These are phyloP conservation scores for Geotrichum klebahnii DNA, from an alignment of 1,139 yeast genomes.

Conservation along the genomic window DNA sequence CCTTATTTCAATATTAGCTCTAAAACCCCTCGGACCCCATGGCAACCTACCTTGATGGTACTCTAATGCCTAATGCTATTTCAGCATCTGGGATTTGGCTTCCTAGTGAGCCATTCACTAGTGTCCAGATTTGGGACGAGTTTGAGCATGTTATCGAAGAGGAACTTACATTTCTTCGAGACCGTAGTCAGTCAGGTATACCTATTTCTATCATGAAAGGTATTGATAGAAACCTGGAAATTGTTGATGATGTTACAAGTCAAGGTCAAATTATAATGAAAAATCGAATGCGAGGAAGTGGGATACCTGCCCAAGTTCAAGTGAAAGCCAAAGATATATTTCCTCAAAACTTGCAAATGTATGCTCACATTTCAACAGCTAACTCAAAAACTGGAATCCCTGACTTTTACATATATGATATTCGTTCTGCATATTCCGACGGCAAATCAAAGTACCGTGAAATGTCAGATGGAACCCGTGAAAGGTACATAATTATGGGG, in stretches of 20 bases:
- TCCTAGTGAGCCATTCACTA: slow-evolving; percentile 11
- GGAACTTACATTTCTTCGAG: slow-evolving; percentile 14
- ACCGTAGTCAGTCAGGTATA: background rate
- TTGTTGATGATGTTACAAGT: slow-evolving; percentile 8
- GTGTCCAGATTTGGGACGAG: slow-evolving; percentile 4
- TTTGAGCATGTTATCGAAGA: slow-evolving; percentile 7
- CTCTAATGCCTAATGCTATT: slow-evolving; percentile 11
- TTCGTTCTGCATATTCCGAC: background rate
- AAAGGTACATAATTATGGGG: background rate
- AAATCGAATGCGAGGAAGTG: slow-evolving; percentile 11
- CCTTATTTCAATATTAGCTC: too few relatives aligned
- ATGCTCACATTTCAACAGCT: slow-evolving; percentile 5
- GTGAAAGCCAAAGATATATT: background rate
- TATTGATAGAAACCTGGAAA: slow-evolving; percentile 7
- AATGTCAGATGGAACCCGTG: background rate
- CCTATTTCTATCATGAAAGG: background rate
- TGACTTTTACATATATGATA: slow-evolving; percentile 16
- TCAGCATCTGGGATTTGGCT: background rate
- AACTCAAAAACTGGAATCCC: slow-evolving; percentile 14
- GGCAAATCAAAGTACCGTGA: background rate
- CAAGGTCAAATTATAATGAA: background rate
- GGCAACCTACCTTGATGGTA: slow-evolving; percentile 13
- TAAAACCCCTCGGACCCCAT: too few relatives aligned
- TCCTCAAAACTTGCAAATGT: slow-evolving; percentile 3
- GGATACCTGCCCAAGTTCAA: slow-evolving; percentile 13